Conservation (phyloP, 2,329 filamentous ascomycete genomes). For the Dothideomycetidae sp. region DNA sequence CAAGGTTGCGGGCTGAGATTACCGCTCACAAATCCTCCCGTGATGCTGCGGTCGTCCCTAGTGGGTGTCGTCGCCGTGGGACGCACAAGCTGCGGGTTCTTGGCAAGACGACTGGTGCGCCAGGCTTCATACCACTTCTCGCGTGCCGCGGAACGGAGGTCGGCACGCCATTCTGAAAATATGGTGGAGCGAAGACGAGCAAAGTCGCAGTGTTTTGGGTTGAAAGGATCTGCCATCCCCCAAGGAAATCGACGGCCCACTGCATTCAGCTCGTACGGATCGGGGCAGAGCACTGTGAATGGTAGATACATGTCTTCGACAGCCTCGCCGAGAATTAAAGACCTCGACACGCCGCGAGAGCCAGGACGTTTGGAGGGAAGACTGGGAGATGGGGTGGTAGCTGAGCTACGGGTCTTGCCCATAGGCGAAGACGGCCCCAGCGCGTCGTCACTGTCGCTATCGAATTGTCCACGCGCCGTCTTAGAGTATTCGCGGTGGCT, state of each 20-base stretch:
- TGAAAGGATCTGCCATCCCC: conserved; percentile 91
- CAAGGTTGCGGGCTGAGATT: neutral
- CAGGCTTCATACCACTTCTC: conserved; percentile 94
- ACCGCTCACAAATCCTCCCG: neutral
- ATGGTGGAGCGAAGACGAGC: conserved; percentile 77
- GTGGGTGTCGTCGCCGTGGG: conserved; percentile 20
- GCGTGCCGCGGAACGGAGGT: conserved; percentile 77
- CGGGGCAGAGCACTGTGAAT: conserved; percentile 85
- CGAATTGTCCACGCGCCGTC: conserved; percentile 20
- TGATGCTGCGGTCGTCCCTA: conserved; percentile 16
- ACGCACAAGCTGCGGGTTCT: conserved; percentile 17
- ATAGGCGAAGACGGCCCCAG: conserved; percentile 19
- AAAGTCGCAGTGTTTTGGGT: conserved; percentile 88
- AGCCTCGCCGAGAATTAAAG: conserved; percentile 14
- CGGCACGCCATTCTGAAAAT: conserved; percentile 83
- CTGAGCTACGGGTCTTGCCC: conserved; percentile 3
- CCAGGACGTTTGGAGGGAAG: conserved; percentile 22
- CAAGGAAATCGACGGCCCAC: conserved; percentile 83
- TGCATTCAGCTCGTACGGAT: conserved; percentile 58
- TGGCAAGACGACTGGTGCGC: conserved; percentile 49
- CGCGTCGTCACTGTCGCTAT: conserved; percentile 17
- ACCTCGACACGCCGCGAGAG: conserved; percentile 15
- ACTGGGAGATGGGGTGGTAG: conserved; percentile 6
- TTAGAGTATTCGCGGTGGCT: conserved; percentile 15
- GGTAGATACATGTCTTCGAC: conserved; percentile 56